Percentiles rank a stretch among this genome's conserved stretches.
These are phyloP conservation scores for Ogataea trehaloabstinens DNA, from an alignment of 805 yeast species.

Conservation along the genomic window DNA sequence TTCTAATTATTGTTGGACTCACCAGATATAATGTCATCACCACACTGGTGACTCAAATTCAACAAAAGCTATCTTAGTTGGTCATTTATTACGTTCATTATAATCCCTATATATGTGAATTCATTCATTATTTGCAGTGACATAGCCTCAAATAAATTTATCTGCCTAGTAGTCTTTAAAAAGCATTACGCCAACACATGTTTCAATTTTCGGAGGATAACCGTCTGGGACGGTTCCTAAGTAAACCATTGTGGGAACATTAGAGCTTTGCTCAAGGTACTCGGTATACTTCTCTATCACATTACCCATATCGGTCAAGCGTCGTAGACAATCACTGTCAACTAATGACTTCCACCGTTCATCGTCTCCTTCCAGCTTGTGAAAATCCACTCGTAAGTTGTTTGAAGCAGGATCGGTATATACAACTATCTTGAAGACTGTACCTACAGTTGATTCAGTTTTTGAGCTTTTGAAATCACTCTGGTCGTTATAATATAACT, in stretches of 20 bases:
- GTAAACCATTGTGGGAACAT: conserved; percentile 25
- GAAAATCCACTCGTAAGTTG: conserved; percentile 16
- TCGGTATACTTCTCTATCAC: conserved; percentile 11
- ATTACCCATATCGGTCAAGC: conserved; percentile 5
- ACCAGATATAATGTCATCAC: neutral
- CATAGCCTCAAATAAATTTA: too few relatives aligned
- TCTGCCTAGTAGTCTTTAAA: conserved; percentile 10
- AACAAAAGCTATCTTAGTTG: too few relatives aligned
- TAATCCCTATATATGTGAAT: too few relatives aligned
- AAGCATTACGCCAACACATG: conserved; percentile 19
- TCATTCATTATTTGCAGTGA: too few relatives aligned
- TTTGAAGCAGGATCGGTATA: conserved; percentile 11
- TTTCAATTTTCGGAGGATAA: conserved; percentile 15
- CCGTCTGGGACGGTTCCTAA: conserved; percentile 12
- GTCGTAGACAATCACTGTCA: conserved; percentile 12
- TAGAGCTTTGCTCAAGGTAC: conserved; percentile 16
- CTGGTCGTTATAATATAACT: conserved; percentile 13
- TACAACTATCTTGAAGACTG: conserved; percentile 11
- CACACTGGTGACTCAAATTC: too few relatives aligned
- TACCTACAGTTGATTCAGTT: conserved; percentile 5
- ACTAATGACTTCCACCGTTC: conserved; percentile 23
- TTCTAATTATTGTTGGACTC: neutral
- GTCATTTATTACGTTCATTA: too few relatives aligned
- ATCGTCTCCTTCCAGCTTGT: conserved; percentile 11
- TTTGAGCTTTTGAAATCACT: conserved; percentile 6